phyloP scores from a whole-genome alignment of 345 rosid species.

The Draba incana region DNA sequence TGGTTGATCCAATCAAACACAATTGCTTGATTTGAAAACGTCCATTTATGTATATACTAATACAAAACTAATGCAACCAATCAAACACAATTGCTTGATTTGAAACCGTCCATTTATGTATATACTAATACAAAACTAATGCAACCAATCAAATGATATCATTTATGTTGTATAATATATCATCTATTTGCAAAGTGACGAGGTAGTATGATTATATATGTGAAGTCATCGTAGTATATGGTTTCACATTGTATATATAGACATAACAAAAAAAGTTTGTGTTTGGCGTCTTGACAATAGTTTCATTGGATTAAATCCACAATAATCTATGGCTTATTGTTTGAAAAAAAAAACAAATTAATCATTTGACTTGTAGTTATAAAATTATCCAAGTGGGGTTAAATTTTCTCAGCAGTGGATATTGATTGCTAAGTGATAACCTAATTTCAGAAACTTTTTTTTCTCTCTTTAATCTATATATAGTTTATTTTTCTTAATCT shows the following conservation, averaged over 20 bases:
- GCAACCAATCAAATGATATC: background rate
- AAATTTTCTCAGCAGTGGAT: background rate
- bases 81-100: conserved; percentile 13
- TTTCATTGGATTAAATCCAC: conserved; percentile 19
- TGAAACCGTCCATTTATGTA: conserved; percentile 16
- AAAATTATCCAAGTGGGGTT: conserved; percentile 17
- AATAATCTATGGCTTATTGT: conserved; percentile 14
- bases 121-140: conserved; percentile 6
- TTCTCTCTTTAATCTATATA: background rate
- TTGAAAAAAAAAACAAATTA: background rate
- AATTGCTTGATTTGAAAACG: conserved; percentile 16
- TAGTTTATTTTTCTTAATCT: background rate
- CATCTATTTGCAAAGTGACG: background rate
- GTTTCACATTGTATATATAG: too few species aligned
- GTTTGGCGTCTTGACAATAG: conserved; percentile 7
- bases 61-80: conserved; percentile 10
- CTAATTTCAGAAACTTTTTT: background rate
- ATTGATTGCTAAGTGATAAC: conserved; percentile 22
- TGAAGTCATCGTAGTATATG: background rate
- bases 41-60: conserved; percentile 10
- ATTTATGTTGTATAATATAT: background rate
- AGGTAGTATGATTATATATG: background rate
- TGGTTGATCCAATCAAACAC: conserved; percentile 27
- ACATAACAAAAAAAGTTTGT: background rate
- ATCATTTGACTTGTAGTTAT: conserved; percentile 25